Base-by-base conservation (phyloP, 345 rosid genomes). In the Anacardium occidentale region DNA sequence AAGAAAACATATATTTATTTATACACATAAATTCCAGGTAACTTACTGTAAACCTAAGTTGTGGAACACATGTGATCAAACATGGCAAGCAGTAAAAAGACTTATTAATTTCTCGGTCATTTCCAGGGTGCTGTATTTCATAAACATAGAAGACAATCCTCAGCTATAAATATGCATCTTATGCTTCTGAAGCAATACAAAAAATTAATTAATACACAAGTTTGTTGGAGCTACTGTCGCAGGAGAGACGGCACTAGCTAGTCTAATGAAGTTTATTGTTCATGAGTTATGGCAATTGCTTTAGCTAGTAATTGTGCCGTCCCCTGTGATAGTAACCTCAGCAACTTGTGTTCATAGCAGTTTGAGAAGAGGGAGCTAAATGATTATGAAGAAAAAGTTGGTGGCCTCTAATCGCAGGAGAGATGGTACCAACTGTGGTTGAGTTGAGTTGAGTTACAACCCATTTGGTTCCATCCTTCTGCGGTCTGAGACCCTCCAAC, bases 361-460 rank as follows among this genome's bases (percentile, higher is more conserved):
- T 12, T 48, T 4, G 53, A 48, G 53, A 48, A 48, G 53, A 48
- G n/a, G 14, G 15, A 13, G 53, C 53, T 13, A 13, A 17, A 13
- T 3, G 53, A 11, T 48, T 14, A 12, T 14, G 17, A 17, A 48
- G 18, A 48, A 48, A 5, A 48, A 48, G 53, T 48, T 48, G 53
- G 18, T 0, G 53, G 18, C 17, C 53, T 48, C 5, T 13, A 12
- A 5, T 48, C 53, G 53, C 53, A 48, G 53, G 6, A 13, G 5
- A 48, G 70, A 76, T 69, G 69, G 69, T 50, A 55, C 74, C 48
- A 44, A 14, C 59, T 45, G 10, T 15, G 29, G 10, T 52, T 37
- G 40, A 37, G 7, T 3, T 37, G 7, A 5, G 40, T 29, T 29
- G 32, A 29, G 32, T 29, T 29, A 29, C 32, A 5, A 15, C 10